Evolutionary conservation across 2,329 filamentous ascomycete genomes (phyloP), one percentile per base, ranked within the genome.

Genomic region (Westerdykella ornata): DNA sequence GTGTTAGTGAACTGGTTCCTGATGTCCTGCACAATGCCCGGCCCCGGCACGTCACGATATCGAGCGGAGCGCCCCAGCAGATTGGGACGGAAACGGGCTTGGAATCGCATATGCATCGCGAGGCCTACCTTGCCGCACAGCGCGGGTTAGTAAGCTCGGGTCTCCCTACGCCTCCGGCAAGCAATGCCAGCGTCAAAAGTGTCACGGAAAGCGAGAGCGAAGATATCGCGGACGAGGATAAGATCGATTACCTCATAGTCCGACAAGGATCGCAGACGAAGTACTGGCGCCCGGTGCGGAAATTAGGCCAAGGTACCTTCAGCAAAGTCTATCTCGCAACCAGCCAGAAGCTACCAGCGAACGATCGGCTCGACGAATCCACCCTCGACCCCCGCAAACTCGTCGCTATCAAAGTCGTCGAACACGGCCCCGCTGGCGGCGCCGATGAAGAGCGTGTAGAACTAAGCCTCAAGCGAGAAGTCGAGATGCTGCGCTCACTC

Each of bases 401-500:
- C 12, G 92, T 97, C 3, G 92, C 92, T 1, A 81, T 98, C 60
- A 98, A 98, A 67, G 81, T 98, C 34, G 90, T 94, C 60, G 88
- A 96, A 65, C 88, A 95, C 67, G 92, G 90, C 3, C 90, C 92
- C 1, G 87, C 87, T 17, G 92, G 92, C 39, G 90, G 90, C 35
- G 90, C 89, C 3, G 92, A 92, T 37, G 88, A 95, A 62, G 86
- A 95, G 54, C 81, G 92, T 30, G 82, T 97, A 47, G 90, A 96
- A 66, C 87, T 92, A 68, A 94, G 88, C 42, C 71, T 98, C 48
- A 94, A 95, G 68, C 81, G 92, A 46, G 92, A 98, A 70, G 77
- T 98, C 31, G 90, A 97, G 56, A 94, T 98, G 51, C 82, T 98
- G 72, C 88, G 85, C 62, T 80, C 77, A 14, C 82, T 97, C 53